These are phyloP conservation scores for Ulmus americana DNA, from an alignment of 331 rosid genomes.

Conservation along the genomic window DNA sequence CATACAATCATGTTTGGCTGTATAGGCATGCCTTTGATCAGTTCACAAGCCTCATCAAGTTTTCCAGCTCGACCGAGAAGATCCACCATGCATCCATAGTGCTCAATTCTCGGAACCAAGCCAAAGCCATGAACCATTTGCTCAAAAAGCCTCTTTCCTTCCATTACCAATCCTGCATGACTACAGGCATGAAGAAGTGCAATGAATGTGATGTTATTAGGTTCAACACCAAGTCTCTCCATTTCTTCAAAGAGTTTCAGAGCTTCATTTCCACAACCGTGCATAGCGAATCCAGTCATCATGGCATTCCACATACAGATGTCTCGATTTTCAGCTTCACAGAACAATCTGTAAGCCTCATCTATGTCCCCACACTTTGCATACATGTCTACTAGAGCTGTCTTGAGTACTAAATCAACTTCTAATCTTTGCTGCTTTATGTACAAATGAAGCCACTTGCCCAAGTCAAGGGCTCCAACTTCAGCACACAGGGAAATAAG, in stretches of 20 bases:
- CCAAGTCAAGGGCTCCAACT: conserved; percentile 61
- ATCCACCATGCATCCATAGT: conserved; percentile 44
- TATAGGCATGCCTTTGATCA: conserved; percentile 52
- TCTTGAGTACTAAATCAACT: conserved; percentile 38
- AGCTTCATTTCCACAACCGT: conserved; percentile 52
- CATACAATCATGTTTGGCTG: conserved; percentile 43
- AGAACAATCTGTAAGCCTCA: conserved; percentile 32
- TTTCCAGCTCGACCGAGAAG: conserved; percentile 51
- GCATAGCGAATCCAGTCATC: conserved; percentile 61
- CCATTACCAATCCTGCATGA: conserved; percentile 53
- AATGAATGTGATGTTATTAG: conserved; percentile 49
- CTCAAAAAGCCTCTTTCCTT: conserved; percentile 46
- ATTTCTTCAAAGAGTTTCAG: conserved; percentile 45
- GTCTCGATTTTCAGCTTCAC: conserved; percentile 29
- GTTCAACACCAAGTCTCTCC: conserved; percentile 38
- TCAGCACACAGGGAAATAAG: conserved; percentile 48
- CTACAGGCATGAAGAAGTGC: conserved; percentile 62
- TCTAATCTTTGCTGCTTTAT: conserved; percentile 37
- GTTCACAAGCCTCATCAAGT: conserved; percentile 42
- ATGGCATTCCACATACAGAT: conserved; percentile 57
- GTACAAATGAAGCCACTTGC: conserved; percentile 66
- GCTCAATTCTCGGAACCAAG: conserved; percentile 45
- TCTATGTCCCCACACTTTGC: conserved; percentile 69
- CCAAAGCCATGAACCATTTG: conserved; percentile 40
- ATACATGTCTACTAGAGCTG: conserved; percentile 65